A percentile compares a stretch with the other conserved stretches of the same genome.
Conservation (phyloP, 2,329 filamentous ascomycete genomes). For the Dissoconium aciculare region DNA sequence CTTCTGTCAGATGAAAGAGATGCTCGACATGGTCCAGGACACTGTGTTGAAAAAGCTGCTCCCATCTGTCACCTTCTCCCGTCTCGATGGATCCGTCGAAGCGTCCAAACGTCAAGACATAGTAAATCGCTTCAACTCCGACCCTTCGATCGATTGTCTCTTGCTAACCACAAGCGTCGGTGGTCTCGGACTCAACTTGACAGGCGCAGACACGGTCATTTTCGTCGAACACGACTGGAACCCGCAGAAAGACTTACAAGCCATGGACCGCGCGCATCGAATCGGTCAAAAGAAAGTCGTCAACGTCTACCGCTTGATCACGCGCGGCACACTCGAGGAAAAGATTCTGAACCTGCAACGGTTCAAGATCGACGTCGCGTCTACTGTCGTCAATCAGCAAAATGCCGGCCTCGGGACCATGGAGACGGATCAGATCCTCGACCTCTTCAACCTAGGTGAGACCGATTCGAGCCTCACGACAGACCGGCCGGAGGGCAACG, state of each 20-base stretch:
- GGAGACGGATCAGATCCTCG: conserved; percentile 96
- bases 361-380: conserved; percentile 98
- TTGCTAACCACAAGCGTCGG: conserved; percentile 91
- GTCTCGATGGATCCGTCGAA: conserved; percentile 88
- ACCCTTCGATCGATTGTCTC: conserved; percentile 89
- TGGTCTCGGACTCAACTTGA: conserved; percentile 85
- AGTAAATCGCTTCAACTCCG: conserved; percentile 96
- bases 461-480: conserved; percentile 32
- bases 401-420: conserved; percentile 89
- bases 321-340: conserved; percentile 87
- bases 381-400: conserved; percentile 96
- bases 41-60: conserved; percentile 81
- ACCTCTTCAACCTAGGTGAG: conserved; percentile 85
- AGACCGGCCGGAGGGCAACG: conserved; percentile 29
- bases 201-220: conserved; percentile 94
- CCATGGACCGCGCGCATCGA: conserved; percentile 95
- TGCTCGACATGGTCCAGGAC: conserved; percentile 97
- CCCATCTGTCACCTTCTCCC: conserved; percentile 82
- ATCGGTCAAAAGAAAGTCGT: conserved; percentile 99
- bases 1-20: conserved; percentile 99
- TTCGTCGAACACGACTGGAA: conserved; percentile 99
- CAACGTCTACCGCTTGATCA: conserved; percentile 95
- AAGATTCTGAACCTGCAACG: conserved; percentile 94
- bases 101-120: conserved; percentile 90
- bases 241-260: conserved; percentile 93